These are phyloP conservation scores for Eutypa lata DNA, from an alignment of 2,329 filamentous ascomycete genomes.

Conservation along the genomic window DNA sequence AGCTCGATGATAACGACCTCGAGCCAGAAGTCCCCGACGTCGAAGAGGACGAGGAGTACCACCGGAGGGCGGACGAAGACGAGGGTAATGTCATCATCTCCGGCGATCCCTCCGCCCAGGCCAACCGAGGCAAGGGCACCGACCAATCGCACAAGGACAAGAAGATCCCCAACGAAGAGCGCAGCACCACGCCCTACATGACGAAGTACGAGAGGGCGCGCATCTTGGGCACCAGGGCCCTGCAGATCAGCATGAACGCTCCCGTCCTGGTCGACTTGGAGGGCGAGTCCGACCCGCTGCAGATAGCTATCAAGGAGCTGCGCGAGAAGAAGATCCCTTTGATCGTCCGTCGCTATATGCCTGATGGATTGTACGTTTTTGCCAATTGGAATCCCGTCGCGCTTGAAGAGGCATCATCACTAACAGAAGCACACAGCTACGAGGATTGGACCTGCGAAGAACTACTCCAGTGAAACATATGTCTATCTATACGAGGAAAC, in stretches of 20 bases:
- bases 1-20: constrained; percentile 56
- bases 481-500: background rate
- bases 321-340: constrained; percentile 98
- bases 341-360: constrained; percentile 91
- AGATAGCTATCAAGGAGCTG: constrained; percentile 96
- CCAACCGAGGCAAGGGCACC: constrained; percentile 49
- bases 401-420: no score
- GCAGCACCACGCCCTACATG: constrained; percentile 96
- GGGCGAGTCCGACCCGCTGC: constrained; percentile 94
- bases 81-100: constrained; percentile 58
- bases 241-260: constrained; percentile 99
- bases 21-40: constrained; percentile 52
- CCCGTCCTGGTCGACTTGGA: constrained; percentile 95
- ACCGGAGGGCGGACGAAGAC: constrained; percentile 52
- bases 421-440: constrained; percentile 58
- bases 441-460: constrained; percentile 99
- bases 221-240: constrained; percentile 85
- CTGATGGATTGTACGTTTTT: constrained; percentile 84
- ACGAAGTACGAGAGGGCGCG: constrained; percentile 97
- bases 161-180: constrained; percentile 84
- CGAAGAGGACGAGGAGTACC: constrained; percentile 49
- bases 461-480: constrained; percentile 58
- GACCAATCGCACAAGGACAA: constrained; percentile 68
- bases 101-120: constrained; percentile 59
- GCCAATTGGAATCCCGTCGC: constrained; percentile 5